A percentile compares a stretch with the other conserved stretches of the same genome.
Evolutionary conservation across 2,329 filamentous ascomycete genomes (phyloP).

Genomic region (Colletotrichum sp.): DNA sequence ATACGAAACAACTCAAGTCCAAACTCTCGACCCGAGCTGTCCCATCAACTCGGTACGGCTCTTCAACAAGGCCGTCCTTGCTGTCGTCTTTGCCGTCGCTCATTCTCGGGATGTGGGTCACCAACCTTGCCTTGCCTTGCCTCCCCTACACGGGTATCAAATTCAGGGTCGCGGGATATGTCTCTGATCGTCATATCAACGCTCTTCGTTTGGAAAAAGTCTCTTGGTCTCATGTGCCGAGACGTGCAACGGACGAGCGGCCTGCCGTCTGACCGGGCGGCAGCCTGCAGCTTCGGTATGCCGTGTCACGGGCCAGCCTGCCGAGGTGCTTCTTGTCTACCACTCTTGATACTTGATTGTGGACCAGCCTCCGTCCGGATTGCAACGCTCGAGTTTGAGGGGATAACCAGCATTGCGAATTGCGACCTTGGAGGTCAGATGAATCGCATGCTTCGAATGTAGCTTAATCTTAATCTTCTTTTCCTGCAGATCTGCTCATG

Average conservation of each 20-base stretch:
- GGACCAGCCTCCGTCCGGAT: background rate
- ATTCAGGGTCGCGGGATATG: background rate
- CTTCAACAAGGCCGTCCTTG: background rate
- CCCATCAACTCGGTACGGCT: background rate
- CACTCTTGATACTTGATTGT: background rate
- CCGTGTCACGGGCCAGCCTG: background rate
- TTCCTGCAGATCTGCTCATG: background rate
- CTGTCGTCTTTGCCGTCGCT: background rate
- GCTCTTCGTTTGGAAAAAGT: background rate
- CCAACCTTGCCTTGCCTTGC: background rate
- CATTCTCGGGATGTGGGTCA: background rate
- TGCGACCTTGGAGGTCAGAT: background rate
- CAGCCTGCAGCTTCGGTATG: background rate
- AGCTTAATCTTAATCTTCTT: background rate
- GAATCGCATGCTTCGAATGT: background rate
- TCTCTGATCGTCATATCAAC: background rate
- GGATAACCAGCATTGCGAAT: background rate
- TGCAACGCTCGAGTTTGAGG: background rate
- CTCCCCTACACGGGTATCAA: background rate
- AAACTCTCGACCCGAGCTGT: background rate
- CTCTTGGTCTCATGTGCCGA: constrained; percentile 9
- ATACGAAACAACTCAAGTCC: background rate
- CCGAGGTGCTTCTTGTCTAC: background rate
- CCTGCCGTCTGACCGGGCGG: background rate
- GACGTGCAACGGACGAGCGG: background rate